Evolutionary conservation across 2,329 filamentous ascomycete genomes (phyloP).

Genomic region (Stylonectria norvegica): DNA sequence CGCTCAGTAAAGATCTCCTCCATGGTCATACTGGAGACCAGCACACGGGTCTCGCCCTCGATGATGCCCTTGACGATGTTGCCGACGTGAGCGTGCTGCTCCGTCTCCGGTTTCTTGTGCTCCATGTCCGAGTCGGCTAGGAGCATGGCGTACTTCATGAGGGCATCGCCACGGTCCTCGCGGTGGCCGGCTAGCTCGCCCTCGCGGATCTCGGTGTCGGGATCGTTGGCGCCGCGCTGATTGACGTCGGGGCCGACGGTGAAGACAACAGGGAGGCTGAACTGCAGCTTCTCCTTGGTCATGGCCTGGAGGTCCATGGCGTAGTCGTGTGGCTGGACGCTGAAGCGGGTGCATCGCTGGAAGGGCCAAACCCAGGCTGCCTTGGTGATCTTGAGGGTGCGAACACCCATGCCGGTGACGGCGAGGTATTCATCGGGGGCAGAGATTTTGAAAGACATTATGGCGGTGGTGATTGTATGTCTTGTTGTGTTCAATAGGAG

Average conservation of each 20-base stretch:
- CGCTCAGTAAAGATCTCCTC: conserved; percentile 81
- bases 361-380: conserved; percentile 69
- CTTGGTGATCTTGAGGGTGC: conserved; percentile 74
- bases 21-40: conserved; percentile 89
- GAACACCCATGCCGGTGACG: conserved; percentile 75
- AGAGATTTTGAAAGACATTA: conserved; percentile 64
- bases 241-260: conserved; percentile 79
- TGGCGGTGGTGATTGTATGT: conserved; percentile 7
- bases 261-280: conserved; percentile 78
- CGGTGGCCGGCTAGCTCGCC: conserved; percentile 28
- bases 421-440: conserved; percentile 82
- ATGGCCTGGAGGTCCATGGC: conserved; percentile 80
- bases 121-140: conserved; percentile 62
- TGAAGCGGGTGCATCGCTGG: conserved; percentile 61
- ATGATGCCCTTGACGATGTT: conserved; percentile 89
- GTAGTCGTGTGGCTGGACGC: conserved; percentile 76
- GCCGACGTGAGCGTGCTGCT: conserved; percentile 61
- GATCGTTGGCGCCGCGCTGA: conserved; percentile 45
- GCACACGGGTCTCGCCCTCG: conserved; percentile 79
- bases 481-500: neutral
- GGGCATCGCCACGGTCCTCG: conserved; percentile 56
- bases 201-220: conserved; percentile 12
- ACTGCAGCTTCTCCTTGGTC: conserved; percentile 85
- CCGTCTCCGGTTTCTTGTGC: conserved; percentile 36
- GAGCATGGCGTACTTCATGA: conserved; percentile 80